Evolutionary conservation across 2,329 filamentous ascomycete genomes (phyloP).

Genomic region (Aureobasidium vineae): DNA sequence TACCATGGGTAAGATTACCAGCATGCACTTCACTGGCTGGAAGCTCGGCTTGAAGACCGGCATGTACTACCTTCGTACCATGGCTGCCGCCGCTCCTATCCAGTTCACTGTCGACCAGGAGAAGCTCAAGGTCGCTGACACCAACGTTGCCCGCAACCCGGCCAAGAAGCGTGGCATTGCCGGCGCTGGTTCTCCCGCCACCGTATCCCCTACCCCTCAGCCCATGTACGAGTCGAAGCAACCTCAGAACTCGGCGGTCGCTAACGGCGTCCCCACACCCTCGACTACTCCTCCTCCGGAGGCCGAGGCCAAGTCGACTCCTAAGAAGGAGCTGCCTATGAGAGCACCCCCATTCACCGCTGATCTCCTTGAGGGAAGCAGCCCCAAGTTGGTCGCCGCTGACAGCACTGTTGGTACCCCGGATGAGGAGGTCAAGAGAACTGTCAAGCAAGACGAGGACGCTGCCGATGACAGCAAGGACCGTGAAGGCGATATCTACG

Average conservation of each 20-base stretch:
- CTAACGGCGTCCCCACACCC: constrained; percentile 67
- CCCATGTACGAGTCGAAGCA: constrained; percentile 64
- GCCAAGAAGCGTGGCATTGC: constrained; percentile 68
- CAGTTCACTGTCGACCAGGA: constrained; percentile 99
- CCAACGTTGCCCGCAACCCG: constrained; percentile 65
- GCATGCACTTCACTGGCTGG: constrained; percentile 99
- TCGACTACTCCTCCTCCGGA: constrained; percentile 63
- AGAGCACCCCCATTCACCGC: constrained; percentile 71
- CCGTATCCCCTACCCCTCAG: constrained; percentile 53
- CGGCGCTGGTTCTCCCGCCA: constrained; percentile 44
- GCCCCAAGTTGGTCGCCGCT: constrained; percentile 72
- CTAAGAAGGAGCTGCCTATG: constrained; percentile 55
- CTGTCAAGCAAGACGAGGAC: constrained; percentile 68
- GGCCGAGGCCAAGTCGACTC: constrained; percentile 46
- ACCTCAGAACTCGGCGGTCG: constrained; percentile 42
- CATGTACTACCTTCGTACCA: constrained; percentile 99
- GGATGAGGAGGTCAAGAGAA: constrained; percentile 59
- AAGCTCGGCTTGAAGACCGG: constrained; percentile 99
- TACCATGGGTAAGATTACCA: constrained; percentile 99
- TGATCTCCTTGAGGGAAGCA: constrained; percentile 72
- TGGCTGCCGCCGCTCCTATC: constrained; percentile 93
- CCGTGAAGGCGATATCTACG: constrained; percentile 90
- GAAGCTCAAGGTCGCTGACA: constrained; percentile 83
- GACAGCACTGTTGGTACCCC: constrained; percentile 59
- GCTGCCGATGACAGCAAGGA: constrained; percentile 67